Conservation (phyloP, 1,284 basidiomycete species). For the Ustilago vetiveriae region DNA sequence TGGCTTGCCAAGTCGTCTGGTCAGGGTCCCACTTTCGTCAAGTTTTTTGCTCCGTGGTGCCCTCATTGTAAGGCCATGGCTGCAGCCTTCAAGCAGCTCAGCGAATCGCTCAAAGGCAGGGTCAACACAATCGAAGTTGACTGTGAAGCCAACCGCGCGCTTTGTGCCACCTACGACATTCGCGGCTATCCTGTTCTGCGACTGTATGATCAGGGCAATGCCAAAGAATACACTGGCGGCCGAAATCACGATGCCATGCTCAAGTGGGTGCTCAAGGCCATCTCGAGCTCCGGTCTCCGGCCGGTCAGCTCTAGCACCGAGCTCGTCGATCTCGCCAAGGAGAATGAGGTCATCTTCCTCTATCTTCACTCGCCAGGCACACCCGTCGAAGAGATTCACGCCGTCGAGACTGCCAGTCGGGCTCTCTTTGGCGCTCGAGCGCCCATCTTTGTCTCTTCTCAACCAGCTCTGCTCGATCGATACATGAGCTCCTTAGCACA, state of each 20-base stretch:
- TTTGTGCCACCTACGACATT: constrained; percentile 53
- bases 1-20: constrained; percentile 52
- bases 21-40: constrained; percentile 61
- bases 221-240: constrained; percentile 53
- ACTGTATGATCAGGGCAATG: constrained; percentile 56
- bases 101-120: constrained; percentile 47
- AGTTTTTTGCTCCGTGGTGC: constrained; percentile 66
- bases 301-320: constrained; percentile 33
- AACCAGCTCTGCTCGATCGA: constrained; percentile 44
- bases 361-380: constrained; percentile 53
- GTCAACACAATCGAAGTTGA: constrained; percentile 64
- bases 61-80: constrained; percentile 66
- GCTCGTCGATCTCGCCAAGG: constrained; percentile 26
- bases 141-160: constrained; percentile 51
- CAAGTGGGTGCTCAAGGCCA: constrained; percentile 57
- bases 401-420: constrained; percentile 31
- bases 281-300: constrained; percentile 40
- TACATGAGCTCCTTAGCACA: constrained; percentile 28
- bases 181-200: constrained; percentile 56
- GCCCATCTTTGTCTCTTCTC: constrained; percentile 44
- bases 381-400: constrained; percentile 16
- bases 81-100: constrained; percentile 49
- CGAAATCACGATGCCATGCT: constrained; percentile 58
- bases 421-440: constrained; percentile 27
- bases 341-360: constrained; percentile 58